phyloP scores from a whole-genome alignment of 495 filamentous ascomycete genomes.

The Penicillium nucicola region DNA sequence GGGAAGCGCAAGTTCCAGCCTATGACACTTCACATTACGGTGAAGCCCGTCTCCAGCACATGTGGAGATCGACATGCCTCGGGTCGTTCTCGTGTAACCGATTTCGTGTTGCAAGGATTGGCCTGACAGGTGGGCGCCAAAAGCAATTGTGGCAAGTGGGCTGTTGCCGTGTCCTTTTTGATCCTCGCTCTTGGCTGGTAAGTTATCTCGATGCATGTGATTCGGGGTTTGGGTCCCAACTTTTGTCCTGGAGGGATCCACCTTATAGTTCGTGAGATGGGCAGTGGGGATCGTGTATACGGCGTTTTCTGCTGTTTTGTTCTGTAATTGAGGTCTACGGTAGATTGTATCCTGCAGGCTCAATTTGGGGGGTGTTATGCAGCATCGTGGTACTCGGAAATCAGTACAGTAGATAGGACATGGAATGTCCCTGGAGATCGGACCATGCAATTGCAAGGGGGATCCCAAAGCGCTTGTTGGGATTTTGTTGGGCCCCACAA shows the following conservation, averaged over 20 bases:
- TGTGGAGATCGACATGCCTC: constrained; percentile 20
- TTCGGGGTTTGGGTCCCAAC: background rate
- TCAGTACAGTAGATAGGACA: too few species aligned
- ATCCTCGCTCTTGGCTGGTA: too few species aligned
- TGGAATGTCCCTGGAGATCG: too few species aligned
- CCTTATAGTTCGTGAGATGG: background rate
- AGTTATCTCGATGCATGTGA: too few species aligned
- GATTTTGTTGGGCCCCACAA: constrained; percentile 12
- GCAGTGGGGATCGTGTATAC: background rate
- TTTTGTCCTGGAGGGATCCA: background rate
- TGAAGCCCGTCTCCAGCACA: constrained; percentile 1
- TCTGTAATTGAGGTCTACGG: too few species aligned
- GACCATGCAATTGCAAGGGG: background rate
- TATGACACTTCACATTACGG: constrained; percentile 16
- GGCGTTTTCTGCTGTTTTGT: too few species aligned
- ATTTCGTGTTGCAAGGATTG: constrained; percentile 6
- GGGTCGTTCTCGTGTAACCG: constrained; percentile 21
- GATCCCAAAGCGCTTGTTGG: constrained; percentile 3
- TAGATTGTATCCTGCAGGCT: too few species aligned
- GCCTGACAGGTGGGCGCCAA: background rate
- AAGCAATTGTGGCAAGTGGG: constrained; percentile 14
- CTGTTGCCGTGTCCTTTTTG: too few species aligned
- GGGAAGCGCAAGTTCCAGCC: too few species aligned
- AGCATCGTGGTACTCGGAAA: too few species aligned
- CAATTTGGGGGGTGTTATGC: too few species aligned